Base-by-base conservation (phyloP, 176 grass and related monocot genomes). In the Bothriochloa decipiens region DNA sequence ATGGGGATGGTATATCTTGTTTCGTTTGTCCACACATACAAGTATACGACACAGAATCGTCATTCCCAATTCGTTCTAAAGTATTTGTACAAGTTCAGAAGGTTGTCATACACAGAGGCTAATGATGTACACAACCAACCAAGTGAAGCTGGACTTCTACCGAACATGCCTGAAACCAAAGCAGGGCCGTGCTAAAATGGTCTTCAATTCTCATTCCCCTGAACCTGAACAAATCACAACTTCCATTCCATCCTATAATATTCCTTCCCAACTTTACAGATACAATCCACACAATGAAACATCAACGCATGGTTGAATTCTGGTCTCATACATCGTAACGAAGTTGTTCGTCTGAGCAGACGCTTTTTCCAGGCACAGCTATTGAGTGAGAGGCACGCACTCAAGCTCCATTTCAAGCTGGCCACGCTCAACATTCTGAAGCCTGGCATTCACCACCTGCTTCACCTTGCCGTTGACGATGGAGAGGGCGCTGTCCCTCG, bases 331-430 rank as follows among this genome's bases (percentile, higher is more conserved):
- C 47, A 12, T 62, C 14, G 16, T 4, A 64, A 50, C 37, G n/a
- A 72, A 65, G 50, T 10, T 71, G 49, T 82, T 65, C 72, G 46
- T 77, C 70, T 65, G 22, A 80, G 61, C 27, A 40, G 26, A 4
- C 35, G 2, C 23, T 8, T 15, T 47, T 36, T 23, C 26, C 42
- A 76, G 4, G 12, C 17, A 28, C 65, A 28, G n/a, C 78, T 89
- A 99, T 87, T 99, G 96, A 50, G 81, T 92, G 46, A 99, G 93
- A 55, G 93, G 96, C n/a, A 99, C 91, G 18, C 96, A 99, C 81
- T 94, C 96, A 10, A 99, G 96, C 83, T 99, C 93, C 45, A 99
- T 91, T 81, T 96, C 91, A 17, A 99, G 87, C 33, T 84, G 85
- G 20, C 96, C 96, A 17, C 96, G 83, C 86, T 99, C 93, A 0